phyloP scores from a whole-genome alignment of 768 basidiomycete genomes.

The Postia placenta region DNA sequence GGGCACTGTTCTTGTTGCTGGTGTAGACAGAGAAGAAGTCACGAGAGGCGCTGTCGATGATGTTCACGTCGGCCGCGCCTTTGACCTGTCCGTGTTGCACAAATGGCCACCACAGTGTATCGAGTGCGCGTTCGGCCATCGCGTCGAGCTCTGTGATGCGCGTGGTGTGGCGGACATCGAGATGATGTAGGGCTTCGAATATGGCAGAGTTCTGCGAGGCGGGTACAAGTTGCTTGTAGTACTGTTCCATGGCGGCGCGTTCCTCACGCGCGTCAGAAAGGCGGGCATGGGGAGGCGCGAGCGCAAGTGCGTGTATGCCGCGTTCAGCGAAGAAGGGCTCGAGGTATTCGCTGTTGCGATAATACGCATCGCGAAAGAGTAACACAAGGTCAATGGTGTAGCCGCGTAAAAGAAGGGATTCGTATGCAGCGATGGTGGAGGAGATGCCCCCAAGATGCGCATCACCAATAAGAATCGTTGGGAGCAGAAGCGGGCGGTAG shows the following conservation, averaged over 20 bases:
- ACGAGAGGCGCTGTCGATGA: slow-evolving; percentile 84
- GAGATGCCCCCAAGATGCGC: slow-evolving; percentile 92
- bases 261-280: slow-evolving; percentile 41
- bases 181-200: slow-evolving; percentile 42
- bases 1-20: slow-evolving; percentile 14
- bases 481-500: slow-evolving; percentile 83
- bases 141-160: slow-evolving; percentile 70
- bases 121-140: slow-evolving; percentile 72
- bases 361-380: slow-evolving; percentile 81
- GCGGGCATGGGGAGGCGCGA: slow-evolving; percentile 55
- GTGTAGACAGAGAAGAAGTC: slow-evolving; percentile 82
- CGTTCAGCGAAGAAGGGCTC: slow-evolving; percentile 71
- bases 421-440: slow-evolving; percentile 87
- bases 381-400: slow-evolving; percentile 83
- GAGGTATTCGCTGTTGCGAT: slow-evolving; percentile 84
- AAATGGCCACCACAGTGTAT: slow-evolving; percentile 95
- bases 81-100: slow-evolving; percentile 80
- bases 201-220: slow-evolving; percentile 31
- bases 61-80: slow-evolving; percentile 67
- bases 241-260: slow-evolving; percentile 49
- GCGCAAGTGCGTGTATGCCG: slow-evolving; percentile 46
- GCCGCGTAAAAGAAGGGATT: slow-evolving; percentile 85
- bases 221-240: slow-evolving; percentile 54
- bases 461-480: slow-evolving; percentile 83
- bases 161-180: slow-evolving; percentile 57